A percentile compares a stretch with the other conserved stretches of the same genome.
These are phyloP conservation scores for Tubosaeta sp. DNA, from an alignment of 768 basidiomycete species.

Conservation along the genomic window DNA sequence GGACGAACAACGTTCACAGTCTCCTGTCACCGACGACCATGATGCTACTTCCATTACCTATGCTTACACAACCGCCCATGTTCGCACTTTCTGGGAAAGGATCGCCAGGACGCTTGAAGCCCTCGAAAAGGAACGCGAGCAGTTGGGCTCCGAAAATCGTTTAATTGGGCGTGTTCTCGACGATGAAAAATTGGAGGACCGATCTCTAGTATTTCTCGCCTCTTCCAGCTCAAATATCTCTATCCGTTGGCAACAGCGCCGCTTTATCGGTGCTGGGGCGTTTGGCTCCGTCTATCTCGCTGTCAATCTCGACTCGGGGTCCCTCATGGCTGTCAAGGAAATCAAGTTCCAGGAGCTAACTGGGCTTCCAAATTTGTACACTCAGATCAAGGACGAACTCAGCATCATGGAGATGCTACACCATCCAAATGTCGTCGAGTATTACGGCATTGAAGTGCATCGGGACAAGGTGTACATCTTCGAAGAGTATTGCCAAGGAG, in stretches of 20 bases:
- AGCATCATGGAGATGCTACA: conserved; percentile 97
- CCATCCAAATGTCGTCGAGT: conserved; percentile 97
- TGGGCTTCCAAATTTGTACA: conserved; percentile 80
- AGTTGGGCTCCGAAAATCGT: conserved; percentile 63
- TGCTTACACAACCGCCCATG: conserved; percentile 55
- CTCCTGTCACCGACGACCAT: conserved; percentile 35
- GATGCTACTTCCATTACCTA: conserved; percentile 26
- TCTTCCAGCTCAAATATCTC: conserved; percentile 95
- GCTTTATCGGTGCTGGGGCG: conserved; percentile 97
- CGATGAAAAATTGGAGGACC: conserved; percentile 89
- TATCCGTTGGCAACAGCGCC: conserved; percentile 96
- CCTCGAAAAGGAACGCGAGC: conserved; percentile 62
- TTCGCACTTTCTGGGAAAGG: conserved; percentile 76
- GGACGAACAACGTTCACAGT: conserved; percentile 38
- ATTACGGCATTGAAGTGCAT: conserved; percentile 98
- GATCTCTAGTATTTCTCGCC: conserved; percentile 89
- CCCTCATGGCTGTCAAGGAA: conserved; percentile 99
- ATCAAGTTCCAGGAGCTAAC: conserved; percentile 94
- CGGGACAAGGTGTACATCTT: conserved; percentile 99
- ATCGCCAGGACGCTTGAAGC: conserved; percentile 52
- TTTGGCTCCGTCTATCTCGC: conserved; percentile 99
- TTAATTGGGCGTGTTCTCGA: conserved; percentile 89
- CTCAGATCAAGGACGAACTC: conserved; percentile 93
- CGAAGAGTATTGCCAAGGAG: conserved; percentile 97
- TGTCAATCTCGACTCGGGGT: conserved; percentile 92